A percentile compares a stretch with the other conserved stretches of the same genome.
Evolutionary conservation across 108 stramenopile genomes (phyloP).

Genomic region (Poteriospumella lacustris): DNA sequence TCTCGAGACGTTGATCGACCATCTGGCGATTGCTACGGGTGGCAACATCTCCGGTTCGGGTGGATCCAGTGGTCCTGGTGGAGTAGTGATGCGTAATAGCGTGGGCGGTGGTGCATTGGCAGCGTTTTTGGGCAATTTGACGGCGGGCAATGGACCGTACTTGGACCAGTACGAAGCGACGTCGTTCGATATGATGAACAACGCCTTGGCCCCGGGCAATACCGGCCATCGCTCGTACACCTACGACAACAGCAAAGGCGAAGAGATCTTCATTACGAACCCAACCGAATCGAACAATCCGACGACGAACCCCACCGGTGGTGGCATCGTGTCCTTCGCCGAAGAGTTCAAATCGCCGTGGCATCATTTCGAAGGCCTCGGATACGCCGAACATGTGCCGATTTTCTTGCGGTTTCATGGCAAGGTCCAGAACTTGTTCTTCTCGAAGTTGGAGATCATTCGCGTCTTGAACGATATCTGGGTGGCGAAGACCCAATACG

Average conservation of each 20-base stretch:
- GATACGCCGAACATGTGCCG: background rate
- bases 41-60: background rate
- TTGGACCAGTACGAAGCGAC: too few species aligned
- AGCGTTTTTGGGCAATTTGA: background rate
- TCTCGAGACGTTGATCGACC: too few species aligned
- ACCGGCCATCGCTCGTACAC: too few species aligned
- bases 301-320: too few species aligned
- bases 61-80: background rate
- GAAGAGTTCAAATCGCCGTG: conserved; percentile 29
- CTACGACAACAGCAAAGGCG: too few species aligned
- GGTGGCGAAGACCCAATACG: too few species aligned
- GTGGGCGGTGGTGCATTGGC: background rate
- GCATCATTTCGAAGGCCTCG: conserved; percentile 20
- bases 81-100: background rate
- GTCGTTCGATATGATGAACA: too few species aligned
- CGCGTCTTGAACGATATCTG: conserved; percentile 4
- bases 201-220: too few species aligned
- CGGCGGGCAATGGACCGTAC: too few species aligned
- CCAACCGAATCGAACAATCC: too few species aligned
- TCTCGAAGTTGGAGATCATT: background rate
- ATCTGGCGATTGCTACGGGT: too few species aligned
- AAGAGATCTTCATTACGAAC: too few species aligned
- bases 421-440: conserved; percentile 9
- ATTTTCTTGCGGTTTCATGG: conserved; percentile 13
- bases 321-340: background rate